These are phyloP conservation scores for Alternaria atra DNA, from an alignment of 2,329 filamentous ascomycete species.

Conservation along the genomic window DNA sequence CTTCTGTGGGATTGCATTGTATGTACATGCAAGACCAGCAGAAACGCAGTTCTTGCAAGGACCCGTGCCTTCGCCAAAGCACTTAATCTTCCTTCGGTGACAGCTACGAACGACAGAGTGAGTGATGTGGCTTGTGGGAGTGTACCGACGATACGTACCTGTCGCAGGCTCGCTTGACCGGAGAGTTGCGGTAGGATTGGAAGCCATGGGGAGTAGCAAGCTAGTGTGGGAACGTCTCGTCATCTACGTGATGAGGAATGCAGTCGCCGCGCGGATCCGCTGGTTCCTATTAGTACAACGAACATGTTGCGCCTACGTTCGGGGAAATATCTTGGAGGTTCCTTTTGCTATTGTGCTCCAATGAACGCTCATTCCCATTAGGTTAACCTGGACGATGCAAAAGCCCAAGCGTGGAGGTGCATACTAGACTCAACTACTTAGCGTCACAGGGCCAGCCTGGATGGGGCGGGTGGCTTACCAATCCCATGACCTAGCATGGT, in stretches of 20 bases:
- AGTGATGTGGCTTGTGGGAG: constrained; percentile 14
- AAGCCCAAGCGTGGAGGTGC: constrained; percentile 47
- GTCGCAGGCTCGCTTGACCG: constrained; percentile 55
- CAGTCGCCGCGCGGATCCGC: constrained; percentile 34
- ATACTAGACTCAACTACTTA: too few species aligned
- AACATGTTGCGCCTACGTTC: constrained; percentile 39
- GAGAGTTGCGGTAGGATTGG: constrained; percentile 45
- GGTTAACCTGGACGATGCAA: constrained; percentile 45
- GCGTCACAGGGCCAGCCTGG: too few species aligned
- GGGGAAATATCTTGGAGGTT: constrained; percentile 32
- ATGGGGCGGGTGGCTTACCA: too few species aligned
- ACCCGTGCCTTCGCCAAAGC: constrained; percentile 59
- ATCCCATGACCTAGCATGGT: too few species aligned
- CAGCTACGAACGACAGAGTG: constrained; percentile 44
- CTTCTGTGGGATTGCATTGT: constrained; percentile 71
- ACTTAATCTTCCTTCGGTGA: constrained; percentile 61
- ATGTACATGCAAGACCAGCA: constrained; percentile 68
- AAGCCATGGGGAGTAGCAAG: constrained; percentile 19
- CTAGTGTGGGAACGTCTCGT: constrained; percentile 9
- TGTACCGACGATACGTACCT: constrained; percentile 42
- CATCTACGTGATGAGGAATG: constrained; percentile 31
- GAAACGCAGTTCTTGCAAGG: constrained; percentile 70
- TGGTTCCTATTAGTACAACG: constrained; percentile 36
- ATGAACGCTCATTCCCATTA: constrained; percentile 37
- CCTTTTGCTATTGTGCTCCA: constrained; percentile 45